Conservation (phyloP, 75 land plant genomes). For the Azolla pinnata region DNA sequence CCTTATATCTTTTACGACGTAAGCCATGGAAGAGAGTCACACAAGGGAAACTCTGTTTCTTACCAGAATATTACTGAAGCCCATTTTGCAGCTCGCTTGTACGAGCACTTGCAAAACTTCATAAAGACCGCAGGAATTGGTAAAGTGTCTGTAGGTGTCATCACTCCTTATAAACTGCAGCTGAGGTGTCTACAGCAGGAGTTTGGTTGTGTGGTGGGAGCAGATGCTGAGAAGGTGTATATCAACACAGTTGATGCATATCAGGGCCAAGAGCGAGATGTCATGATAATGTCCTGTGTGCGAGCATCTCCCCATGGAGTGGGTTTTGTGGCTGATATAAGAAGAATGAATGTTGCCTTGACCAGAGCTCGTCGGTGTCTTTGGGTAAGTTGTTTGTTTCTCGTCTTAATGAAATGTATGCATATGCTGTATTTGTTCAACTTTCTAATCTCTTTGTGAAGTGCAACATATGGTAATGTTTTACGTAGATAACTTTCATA, state of each 20-base stretch:
- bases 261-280: constrained; percentile 98
- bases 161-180: constrained; percentile 95
- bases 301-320: constrained; percentile 95
- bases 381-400: constrained; percentile 51
- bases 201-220: constrained; percentile 55
- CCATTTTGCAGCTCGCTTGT: constrained; percentile 63
- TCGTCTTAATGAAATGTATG: neutral
- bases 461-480: too few relatives aligned
- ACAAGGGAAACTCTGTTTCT: constrained; percentile 86
- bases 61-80: constrained; percentile 92
- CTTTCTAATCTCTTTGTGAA: neutral
- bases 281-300: constrained; percentile 98
- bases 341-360: constrained; percentile 99
- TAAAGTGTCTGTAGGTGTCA: constrained; percentile 83
- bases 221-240: constrained; percentile 72
- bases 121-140: constrained; percentile 43
- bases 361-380: constrained; percentile 93
- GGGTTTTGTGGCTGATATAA: constrained; percentile 95
- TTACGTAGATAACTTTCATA: too few relatives aligned
- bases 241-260: constrained; percentile 99
- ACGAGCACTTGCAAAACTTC: constrained; percentile 76
- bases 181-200: constrained; percentile 80
- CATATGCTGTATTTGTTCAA: neutral
- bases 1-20: constrained; percentile 92
- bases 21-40: constrained; percentile 89